Conservation (phyloP, 2,329 filamentous ascomycete genomes). For the Diaporthe helianthi region DNA sequence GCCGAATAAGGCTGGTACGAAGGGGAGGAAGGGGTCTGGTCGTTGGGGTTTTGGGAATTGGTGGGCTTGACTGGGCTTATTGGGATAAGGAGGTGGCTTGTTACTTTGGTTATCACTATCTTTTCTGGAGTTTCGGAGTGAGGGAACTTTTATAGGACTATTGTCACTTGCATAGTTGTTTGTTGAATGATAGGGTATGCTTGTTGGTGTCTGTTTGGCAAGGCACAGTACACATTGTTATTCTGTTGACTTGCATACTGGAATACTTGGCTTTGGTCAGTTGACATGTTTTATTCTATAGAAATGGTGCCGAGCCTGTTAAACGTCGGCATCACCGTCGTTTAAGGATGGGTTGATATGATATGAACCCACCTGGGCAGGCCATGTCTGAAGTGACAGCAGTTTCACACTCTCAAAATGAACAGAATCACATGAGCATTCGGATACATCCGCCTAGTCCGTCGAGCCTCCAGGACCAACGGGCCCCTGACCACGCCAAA, state of each 20-base stretch:
- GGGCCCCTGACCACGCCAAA: conserved; percentile 52
- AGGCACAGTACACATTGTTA: too few species aligned
- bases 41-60: conserved; percentile 33
- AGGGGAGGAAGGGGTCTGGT: conserved; percentile 24
- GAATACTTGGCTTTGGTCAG: too few species aligned
- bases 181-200: background rate
- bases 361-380: too few species aligned
- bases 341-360: too few species aligned
- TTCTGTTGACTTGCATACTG: too few species aligned
- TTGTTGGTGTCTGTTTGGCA: background rate
- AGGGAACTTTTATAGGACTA: background rate
- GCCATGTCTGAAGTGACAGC: too few species aligned
- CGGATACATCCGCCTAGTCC: background rate
- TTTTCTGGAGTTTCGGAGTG: background rate
- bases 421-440: background rate
- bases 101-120: background rate
- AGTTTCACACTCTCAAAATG: too few species aligned
- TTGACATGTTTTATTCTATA: background rate
- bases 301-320: too few species aligned
- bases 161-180: background rate
- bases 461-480: background rate
- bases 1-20: conserved; percentile 13
- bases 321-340: background rate
- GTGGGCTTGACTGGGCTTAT: conserved; percentile 26
- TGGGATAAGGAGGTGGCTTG: background rate